phyloP scores from a whole-genome alignment of 176 grass and related monocot genomes.

The Avena insularis region DNA sequence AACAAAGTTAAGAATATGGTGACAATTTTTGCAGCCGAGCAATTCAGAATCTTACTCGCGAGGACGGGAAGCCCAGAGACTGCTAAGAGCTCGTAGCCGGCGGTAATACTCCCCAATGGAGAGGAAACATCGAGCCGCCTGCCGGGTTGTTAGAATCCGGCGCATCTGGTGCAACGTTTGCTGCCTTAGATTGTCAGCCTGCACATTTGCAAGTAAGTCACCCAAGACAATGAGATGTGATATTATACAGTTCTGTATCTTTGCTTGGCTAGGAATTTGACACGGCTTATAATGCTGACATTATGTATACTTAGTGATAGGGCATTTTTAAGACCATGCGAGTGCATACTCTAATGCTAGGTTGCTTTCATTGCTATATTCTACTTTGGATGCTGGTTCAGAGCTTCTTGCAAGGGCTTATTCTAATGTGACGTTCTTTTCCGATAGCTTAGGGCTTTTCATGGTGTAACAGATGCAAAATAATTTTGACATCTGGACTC shows the following conservation, averaged over 20 bases:
- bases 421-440: constrained; percentile 32
- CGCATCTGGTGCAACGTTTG: constrained; percentile 85
- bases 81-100: constrained; percentile 89
- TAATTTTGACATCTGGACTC: constrained; percentile 20
- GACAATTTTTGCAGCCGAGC: constrained; percentile 14
- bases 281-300: not conserved
- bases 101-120: constrained; percentile 91
- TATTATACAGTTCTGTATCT: constrained; percentile 39
- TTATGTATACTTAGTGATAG: constrained; percentile 37
- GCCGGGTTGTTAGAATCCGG: constrained; percentile 65
- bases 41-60: constrained; percentile 67
- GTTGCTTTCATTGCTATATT: constrained; percentile 43
- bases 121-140: constrained; percentile 80
- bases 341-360: constrained; percentile 39
- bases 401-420: constrained; percentile 28
- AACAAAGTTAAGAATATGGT: not conserved
- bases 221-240: constrained; percentile 39
- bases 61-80: constrained; percentile 84
- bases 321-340: constrained; percentile 34
- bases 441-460: not conserved
- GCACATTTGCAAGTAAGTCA: constrained; percentile 46
- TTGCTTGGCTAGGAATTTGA: constrained; percentile 36
- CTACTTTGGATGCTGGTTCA: not conserved
- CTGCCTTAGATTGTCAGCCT: constrained; percentile 97
- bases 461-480: constrained; percentile 18